These are phyloP conservation scores for Graphilbum sp. DNA, from an alignment of 2,329 filamentous ascomycete species.

Conservation along the genomic window DNA sequence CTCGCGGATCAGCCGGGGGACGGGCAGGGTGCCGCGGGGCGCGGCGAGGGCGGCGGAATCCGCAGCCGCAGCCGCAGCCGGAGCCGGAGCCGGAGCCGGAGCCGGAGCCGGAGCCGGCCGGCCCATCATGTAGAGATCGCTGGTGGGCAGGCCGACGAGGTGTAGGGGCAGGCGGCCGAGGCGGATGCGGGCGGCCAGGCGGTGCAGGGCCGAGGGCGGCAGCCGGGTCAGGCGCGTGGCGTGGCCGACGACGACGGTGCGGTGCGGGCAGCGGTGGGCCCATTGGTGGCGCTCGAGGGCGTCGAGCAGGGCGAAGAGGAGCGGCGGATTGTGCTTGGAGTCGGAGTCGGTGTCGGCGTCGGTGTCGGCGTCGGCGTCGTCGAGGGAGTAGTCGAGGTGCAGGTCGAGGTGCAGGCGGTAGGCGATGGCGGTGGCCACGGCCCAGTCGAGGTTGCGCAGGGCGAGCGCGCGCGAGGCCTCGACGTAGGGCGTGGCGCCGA, in stretches of 20 bases:
- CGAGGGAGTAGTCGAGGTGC: slow-evolving; percentile 55
- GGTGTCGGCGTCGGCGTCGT: slow-evolving; percentile 13
- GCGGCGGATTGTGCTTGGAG: slow-evolving; percentile 3
- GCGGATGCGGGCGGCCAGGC: slow-evolving; percentile 29
- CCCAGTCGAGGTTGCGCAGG: slow-evolving; percentile 45
- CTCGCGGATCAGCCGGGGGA: slow-evolving; percentile 42
- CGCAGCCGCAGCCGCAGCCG: neutral
- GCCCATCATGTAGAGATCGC: slow-evolving; percentile 58
- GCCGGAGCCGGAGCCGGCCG: slow-evolving; percentile 13
- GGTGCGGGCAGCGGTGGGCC: slow-evolving; percentile 19
- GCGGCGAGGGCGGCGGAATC: slow-evolving; percentile 13
- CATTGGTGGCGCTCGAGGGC: slow-evolving; percentile 33
- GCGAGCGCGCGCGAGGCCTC: slow-evolving; percentile 33
- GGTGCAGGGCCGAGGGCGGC: slow-evolving; percentile 27
- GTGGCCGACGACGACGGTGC: slow-evolving; percentile 46
- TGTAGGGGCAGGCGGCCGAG: slow-evolving; percentile 36
- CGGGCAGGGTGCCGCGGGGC: slow-evolving; percentile 43
- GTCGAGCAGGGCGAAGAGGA: slow-evolving; percentile 37
- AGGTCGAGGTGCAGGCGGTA: slow-evolving; percentile 46
- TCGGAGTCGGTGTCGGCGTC: neutral
- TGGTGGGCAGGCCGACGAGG: slow-evolving; percentile 55
- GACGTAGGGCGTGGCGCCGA: slow-evolving; percentile 57
- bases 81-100: slow-evolving; percentile 4
- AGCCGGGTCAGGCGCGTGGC: slow-evolving; percentile 50
- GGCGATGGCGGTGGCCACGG: slow-evolving; percentile 34